Base-by-base conservation (phyloP, 2,329 filamentous ascomycete species). In the Tolypocladium nubicola region DNA sequence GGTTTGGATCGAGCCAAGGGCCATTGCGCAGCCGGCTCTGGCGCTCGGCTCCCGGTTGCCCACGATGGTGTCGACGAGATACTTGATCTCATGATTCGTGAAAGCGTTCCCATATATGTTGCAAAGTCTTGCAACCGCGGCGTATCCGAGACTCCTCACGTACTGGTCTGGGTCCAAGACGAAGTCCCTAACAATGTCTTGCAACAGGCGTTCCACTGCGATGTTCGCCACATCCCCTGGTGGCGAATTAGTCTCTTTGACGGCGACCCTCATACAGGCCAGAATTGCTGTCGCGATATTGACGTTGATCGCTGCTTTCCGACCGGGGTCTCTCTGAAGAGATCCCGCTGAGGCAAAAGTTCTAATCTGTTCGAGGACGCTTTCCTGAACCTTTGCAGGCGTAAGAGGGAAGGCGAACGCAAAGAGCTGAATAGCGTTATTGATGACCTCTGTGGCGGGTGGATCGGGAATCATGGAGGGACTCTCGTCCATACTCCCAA, bases 41-140 rank as follows among this genome's bases (percentile, higher is more conserved):
- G 91, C 91, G 69, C 89, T 93, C 0, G 94, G 94, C 69, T 99
- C 94, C 56, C 93, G 83, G 70, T 99, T 97, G 50, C 87, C 83
- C 7, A 99, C 91, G 61, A 99, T 97, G 1, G 89, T 96, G 66
- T 99, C 93, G 49, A 97, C 87, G 11, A 99, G 79, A 67, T 87
- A 87, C 67, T 95, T 97, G 65, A 99, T 89, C 71, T 97, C 91
- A 35, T 84, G 80, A 61, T 90, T 92, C 0, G 94, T 99, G 66
- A 96, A 94, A 1, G 86, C 78, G 61, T 94, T 96, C 43, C 94
- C 95, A 56, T 90, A 91, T 56, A 81, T 74, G 61, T 80, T 92
- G 72, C 94, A 97, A 1, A 99, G 82, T 41, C 91, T 84, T 19
- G 92, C 93, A 14, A 97, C 77, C 0, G 90, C 89, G 66, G 91